Base-by-base conservation (phyloP, 805 yeast genomes). In the Lachancea lanzarotensis region DNA sequence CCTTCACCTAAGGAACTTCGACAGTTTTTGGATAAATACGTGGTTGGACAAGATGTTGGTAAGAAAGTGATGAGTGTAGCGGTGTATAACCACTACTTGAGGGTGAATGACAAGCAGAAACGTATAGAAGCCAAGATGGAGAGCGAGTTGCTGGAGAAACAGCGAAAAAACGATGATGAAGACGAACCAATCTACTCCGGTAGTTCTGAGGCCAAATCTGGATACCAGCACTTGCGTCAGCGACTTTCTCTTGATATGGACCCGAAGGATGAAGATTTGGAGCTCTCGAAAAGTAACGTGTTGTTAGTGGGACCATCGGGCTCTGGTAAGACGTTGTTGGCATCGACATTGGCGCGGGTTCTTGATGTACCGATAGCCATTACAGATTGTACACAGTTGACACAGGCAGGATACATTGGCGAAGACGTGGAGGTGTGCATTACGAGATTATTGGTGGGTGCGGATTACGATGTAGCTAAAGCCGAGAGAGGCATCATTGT, bases 371-470 rank as follows among this genome's bases (percentile, higher is more conserved):
- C 84, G 2, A 72, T 78, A 32, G 73, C 79, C 0, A 77, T 78
- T 12, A 76, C 78, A 5, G 83, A 78, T 52, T 79, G 83, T 54
- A 78, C 84, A 0, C 75, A 79, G 36, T 54, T 78, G 46, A 78
- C 84, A 0, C 83, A 78, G 53, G 81, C 83, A 0, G 84, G 84
- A 6, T 78, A 79, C 52, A 76, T 79, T 36, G 84, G 84, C 19
- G 83, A 78, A 47, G 83, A 79, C 58, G 79, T 76, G 15, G 82
- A 79, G 48, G 63, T 72, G 26, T 77, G 82, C 51, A 69, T 78
- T 19, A 78, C 75, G 54, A 68, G 79, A 45, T 60, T 78, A 17
- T 57, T 77, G 40, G 72, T 71, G 2, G 71, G 65, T 49, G 71
- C 82, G 3, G 73, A 72, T 35, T 75, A 70, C 50, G 78, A 78